A percentile compares a stretch with the other conserved stretches of the same genome.
Evolutionary conservation across 768 basidiomycete species (phyloP).

Genomic region (Gloeopeniophorella convolvens): DNA sequence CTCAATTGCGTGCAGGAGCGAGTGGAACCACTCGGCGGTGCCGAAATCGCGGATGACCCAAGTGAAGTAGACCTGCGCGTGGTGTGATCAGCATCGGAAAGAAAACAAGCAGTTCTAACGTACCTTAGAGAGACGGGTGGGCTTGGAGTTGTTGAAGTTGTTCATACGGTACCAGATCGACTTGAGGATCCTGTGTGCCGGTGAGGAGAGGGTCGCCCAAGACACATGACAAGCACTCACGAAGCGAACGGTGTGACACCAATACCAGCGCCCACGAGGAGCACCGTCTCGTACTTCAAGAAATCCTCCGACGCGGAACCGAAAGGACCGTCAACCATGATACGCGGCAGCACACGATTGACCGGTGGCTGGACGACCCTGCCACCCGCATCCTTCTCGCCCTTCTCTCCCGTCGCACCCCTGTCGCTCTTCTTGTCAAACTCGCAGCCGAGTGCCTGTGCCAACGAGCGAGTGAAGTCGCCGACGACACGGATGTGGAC

Average conservation of each 20-base stretch:
- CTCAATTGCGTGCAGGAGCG: slow-evolving; percentile 86
- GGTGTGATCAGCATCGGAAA: slow-evolving; percentile 12
- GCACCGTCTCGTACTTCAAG: slow-evolving; percentile 79
- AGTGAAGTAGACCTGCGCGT: slow-evolving; percentile 68
- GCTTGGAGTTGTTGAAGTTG: slow-evolving; percentile 65
- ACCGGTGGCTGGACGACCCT: slow-evolving; percentile 61
- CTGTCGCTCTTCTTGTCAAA: slow-evolving; percentile 52
- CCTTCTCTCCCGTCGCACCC: slow-evolving; percentile 38
- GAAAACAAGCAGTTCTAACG: slow-evolving; percentile 17
- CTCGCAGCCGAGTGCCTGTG: slow-evolving; percentile 78
- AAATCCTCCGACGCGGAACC: slow-evolving; percentile 91
- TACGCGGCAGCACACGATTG: slow-evolving; percentile 72
- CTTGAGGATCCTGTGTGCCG: slow-evolving; percentile 58
- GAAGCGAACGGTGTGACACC: slow-evolving; percentile 96
- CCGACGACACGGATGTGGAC: slow-evolving; percentile 91
- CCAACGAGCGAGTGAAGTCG: slow-evolving; percentile 81
- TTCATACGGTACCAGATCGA: slow-evolving; percentile 97
- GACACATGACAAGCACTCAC: slow-evolving; percentile 41
- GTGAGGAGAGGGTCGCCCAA: neutral
- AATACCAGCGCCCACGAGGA: slow-evolving; percentile 92
- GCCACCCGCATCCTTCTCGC: slow-evolving; percentile 38
- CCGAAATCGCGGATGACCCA: slow-evolving; percentile 96
- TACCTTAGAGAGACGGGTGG: slow-evolving; percentile 81
- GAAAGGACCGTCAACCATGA: slow-evolving; percentile 97
- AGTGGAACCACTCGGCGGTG: slow-evolving; percentile 90